Base-by-base conservation (phyloP, 352 stramenopile species). In the Pythium apleroticum region DNA sequence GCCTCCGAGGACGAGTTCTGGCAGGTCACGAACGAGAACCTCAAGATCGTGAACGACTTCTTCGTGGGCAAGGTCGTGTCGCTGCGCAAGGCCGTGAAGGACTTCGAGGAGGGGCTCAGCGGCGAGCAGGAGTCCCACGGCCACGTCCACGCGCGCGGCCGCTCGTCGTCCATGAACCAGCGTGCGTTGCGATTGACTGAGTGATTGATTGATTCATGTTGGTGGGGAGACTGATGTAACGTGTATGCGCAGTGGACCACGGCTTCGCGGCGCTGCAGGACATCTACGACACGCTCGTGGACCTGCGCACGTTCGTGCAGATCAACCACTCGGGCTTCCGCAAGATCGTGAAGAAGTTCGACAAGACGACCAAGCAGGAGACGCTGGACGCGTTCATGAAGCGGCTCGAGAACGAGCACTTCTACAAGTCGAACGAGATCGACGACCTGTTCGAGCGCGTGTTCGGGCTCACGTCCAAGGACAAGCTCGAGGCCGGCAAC, bases 261-360 rank as follows among this genome's bases (percentile, higher is more conserved):
- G 83, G 85, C 3, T 96, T 94, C 74, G 78, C 85, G 30, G 86
- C 73, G 54, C 65, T 98, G 25, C 87, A 96, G 60, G 87, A 96
- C 30, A 88, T 95, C 53, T 97, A 97, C 60, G 88, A 96, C 57
- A 91, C 90, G 60, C 69, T 97, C 31, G 84, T 96, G 65, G 89
- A 96, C 43, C 64, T 98, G 50, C 81, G 87, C n/a, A 92, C 76
- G 39, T 98, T 95, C 63, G 89, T 97, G 43, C 82, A 96, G 65
- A 93, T 97, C 52, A 98, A 98, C 73, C 81, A 93, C 73, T 96
- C 89, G 60, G 91, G 90, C 27, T 97, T 98, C 65, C 83, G 90
- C 3, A 98, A 98, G 72, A 97, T 97, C 52, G 89, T 98, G 43
- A 98, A 98, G 72, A 98, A 97, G 89, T 97, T 94, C 81, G 91